Percentiles rank a stretch among this genome's conserved stretches.
These are phyloP conservation scores for Sphagnum contortum DNA, from an alignment of 225 moss, liverwort and hornwort genomes.

Conservation along the genomic window DNA sequence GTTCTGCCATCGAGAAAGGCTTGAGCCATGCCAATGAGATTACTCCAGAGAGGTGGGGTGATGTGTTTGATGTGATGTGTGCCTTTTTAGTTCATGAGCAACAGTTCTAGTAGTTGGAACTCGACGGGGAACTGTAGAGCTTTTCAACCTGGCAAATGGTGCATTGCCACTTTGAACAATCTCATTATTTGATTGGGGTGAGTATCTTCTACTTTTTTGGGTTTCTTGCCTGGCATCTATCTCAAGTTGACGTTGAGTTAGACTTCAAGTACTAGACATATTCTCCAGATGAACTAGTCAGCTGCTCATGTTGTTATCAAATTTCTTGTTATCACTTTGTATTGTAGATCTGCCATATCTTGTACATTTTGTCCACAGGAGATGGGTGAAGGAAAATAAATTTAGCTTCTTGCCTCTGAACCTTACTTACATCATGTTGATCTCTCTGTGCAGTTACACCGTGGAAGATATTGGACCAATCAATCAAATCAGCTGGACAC, in stretches of 20 bases:
- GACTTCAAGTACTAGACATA: too few relatives aligned
- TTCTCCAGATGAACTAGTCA: too few relatives aligned
- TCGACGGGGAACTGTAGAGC: constrained; percentile 82
- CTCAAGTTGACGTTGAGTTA: too few relatives aligned
- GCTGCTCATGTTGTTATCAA: too few relatives aligned
- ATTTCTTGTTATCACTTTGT: too few relatives aligned
- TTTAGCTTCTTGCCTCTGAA: background rate
- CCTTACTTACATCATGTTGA: too few relatives aligned
- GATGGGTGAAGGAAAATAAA: background rate
- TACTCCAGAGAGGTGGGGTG: constrained; percentile 84
- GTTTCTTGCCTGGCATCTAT: too few relatives aligned
- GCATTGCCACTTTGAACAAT: constrained; percentile 81
- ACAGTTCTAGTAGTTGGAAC: constrained; percentile 90
- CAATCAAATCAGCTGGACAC: constrained; percentile 83
- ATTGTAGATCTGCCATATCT: background rate
- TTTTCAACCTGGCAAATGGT: constrained; percentile 86
- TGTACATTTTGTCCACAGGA: background rate
- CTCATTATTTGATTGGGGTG: constrained; percentile 97
- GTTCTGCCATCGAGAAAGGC: constrained; percentile 68
- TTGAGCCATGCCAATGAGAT: constrained; percentile 72
- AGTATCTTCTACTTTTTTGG: background rate
- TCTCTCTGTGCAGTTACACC: constrained; percentile 53
- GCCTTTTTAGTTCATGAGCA: constrained; percentile 81
- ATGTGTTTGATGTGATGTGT: constrained; percentile 86
- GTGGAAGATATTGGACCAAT: constrained; percentile 97